These are phyloP conservation scores for Xylaria sp. DNA, from an alignment of 2,329 filamentous ascomycete species.

Conservation along the genomic window DNA sequence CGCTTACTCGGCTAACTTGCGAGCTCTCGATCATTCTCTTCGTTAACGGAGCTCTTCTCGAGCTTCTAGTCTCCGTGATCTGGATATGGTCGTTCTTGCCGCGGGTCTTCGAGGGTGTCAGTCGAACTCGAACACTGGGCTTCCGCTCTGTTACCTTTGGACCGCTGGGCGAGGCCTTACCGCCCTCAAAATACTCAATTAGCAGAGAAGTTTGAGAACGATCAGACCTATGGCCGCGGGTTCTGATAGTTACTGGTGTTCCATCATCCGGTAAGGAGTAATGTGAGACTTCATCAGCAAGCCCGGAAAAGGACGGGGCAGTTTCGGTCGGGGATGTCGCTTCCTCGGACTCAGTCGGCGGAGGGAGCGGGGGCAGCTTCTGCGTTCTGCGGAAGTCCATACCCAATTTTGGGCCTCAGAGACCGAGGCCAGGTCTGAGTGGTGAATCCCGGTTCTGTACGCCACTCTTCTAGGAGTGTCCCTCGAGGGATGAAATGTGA, in stretches of 20 bases:
- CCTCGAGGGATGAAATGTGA: slow-evolving; percentile 3
- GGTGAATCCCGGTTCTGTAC: slow-evolving; percentile 21
- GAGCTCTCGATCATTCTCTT: slow-evolving; percentile 37
- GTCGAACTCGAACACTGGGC: slow-evolving; percentile 72
- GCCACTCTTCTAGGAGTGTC: slow-evolving; percentile 7
- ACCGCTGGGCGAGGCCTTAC: slow-evolving; percentile 55
- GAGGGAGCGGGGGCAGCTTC: slow-evolving; percentile 57
- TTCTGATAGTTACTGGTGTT: slow-evolving; percentile 87
- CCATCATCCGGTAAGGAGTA: slow-evolving; percentile 82
- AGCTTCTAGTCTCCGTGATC: slow-evolving; percentile 74
- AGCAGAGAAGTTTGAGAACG: slow-evolving; percentile 82
- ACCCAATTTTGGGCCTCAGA: slow-evolving; percentile 44
- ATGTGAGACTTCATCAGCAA: slow-evolving; percentile 64
- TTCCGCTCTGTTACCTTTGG: slow-evolving; percentile 56
- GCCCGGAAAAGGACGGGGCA: slow-evolving; percentile 59
- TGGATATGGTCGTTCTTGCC: slow-evolving; percentile 70
- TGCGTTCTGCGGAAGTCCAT: slow-evolving; percentile 50
- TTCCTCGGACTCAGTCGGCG: slow-evolving; percentile 70
- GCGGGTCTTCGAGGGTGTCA: slow-evolving; percentile 70
- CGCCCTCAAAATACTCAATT: slow-evolving; percentile 91
- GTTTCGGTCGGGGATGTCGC: slow-evolving; percentile 58
- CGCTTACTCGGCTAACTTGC: slow-evolving; percentile 56
- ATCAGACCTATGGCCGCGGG: slow-evolving; percentile 54
- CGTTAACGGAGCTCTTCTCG: slow-evolving; percentile 58
- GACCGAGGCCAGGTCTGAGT: slow-evolving; percentile 17